Base-by-base conservation (phyloP, 2,329 filamentous ascomycete genomes). In the Colletotrichum endophyticum region DNA sequence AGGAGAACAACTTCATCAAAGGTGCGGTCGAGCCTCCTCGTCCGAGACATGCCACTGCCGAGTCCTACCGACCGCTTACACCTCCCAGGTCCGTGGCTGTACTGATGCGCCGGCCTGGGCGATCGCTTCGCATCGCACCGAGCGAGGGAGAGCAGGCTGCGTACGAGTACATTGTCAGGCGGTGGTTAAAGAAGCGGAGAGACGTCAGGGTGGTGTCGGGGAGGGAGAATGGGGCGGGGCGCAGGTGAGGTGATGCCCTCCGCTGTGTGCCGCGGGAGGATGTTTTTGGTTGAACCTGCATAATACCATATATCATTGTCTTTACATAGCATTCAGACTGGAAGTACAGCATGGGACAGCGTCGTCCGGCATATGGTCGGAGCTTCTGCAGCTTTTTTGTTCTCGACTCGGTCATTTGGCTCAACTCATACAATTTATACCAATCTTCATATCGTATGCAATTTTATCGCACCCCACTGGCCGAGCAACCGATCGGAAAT, bases 61-160 rank as follows among this genome's bases (percentile, higher is more conserved):
- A 32, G 22, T 25, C 11, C 44, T 53, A 59, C 19, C 66, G 22
- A 8, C 74, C 64, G 74, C 74, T 76, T 66, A 76, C 70, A 62
- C 57, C 49, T 74, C 28, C 44, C 66, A 76, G 74, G 74, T 66
- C 74, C 74, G 16, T 74, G 70, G 74, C 74, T 76, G n/a, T 76
- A 76, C 59, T 76, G 66, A 76, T 36, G 61, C 59, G 61, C 25
- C 59, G 61, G 39, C 69, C 36, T 34, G 59, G 61, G 4, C 39
- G 61, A 13, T 19, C 39, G 28, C 6, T 19, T 44, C 22, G 69
- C n/a, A 30, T 53, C 8, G 15, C 34, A n/a, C 36, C 57, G 25
- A 57, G 19, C 11, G 34, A 27, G 25, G 13, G 53, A 19, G 68
- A 70, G 19, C 25, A 61, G 19, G 68, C 57, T 56, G 59, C 61